phyloP scores from a whole-genome alignment of 2,329 filamentous ascomycete genomes.

The Pseudocercospora ulei region DNA sequence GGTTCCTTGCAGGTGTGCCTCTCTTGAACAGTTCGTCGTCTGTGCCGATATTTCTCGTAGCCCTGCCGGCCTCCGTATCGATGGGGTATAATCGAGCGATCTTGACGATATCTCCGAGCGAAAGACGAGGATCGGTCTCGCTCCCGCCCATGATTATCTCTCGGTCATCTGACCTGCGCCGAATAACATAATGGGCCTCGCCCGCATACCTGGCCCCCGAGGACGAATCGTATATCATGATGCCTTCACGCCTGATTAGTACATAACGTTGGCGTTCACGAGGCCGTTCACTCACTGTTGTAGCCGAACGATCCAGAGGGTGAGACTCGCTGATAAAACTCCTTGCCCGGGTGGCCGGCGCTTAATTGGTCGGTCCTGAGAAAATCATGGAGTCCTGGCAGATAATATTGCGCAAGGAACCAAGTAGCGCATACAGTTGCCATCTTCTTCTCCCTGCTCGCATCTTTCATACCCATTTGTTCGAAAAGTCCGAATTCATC shows the following conservation, averaged over 20 bases:
- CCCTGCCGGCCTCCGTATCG: conserved; percentile 5
- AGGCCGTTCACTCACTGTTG: conserved; percentile 1
- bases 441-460: not conserved
- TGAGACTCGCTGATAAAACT: too few relatives aligned
- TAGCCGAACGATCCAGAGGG: conserved; percentile 11
- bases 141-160: conserved; percentile 9
- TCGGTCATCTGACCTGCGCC: not conserved
- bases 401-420: not conserved
- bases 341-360: too few relatives aligned
- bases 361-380: not conserved
- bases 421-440: conserved; percentile 1
- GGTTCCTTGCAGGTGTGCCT: too few relatives aligned
- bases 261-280: too few relatives aligned
- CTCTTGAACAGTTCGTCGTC: not conserved
- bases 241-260: not conserved
- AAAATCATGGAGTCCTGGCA: not conserved
- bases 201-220: not conserved
- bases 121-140: not conserved
- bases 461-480: not conserved
- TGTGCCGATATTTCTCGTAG: not conserved
- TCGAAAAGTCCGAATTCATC: conserved; percentile 11
- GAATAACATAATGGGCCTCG: conserved; percentile 6
- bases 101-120: conserved; percentile 7
- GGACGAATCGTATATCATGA: conserved; percentile 15
- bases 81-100: conserved; percentile 8